Evolutionary conservation across 139 green algal genomes (phyloP).

Genomic region (Ettlia oleoabundans): DNA sequence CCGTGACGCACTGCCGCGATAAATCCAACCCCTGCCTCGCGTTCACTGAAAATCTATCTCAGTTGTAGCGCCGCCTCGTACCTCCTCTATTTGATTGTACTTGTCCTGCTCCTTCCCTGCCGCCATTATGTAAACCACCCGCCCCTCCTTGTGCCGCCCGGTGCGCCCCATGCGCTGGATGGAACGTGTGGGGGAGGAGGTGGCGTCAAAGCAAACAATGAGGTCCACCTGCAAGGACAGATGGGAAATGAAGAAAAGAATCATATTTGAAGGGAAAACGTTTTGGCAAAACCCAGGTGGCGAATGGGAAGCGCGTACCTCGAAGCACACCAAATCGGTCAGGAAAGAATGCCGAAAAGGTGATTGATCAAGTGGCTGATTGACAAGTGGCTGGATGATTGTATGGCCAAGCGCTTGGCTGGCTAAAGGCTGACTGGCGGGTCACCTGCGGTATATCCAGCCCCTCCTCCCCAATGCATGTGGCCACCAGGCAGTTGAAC

Average conservation of each 20-base stretch:
- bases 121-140: slow-evolving; percentile 85
- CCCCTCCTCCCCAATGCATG: slow-evolving; percentile 96
- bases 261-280: no score
- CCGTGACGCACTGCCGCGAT: no score
- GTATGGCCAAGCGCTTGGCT: no score
- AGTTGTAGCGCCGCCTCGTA: background rate
- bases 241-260: background rate
- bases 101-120: slow-evolving; percentile 71
- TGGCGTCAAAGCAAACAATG: slow-evolving; percentile 92
- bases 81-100: slow-evolving; percentile 60
- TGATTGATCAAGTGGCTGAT: no score
- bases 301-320: no score
- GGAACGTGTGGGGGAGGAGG: slow-evolving; percentile 75
- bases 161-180: slow-evolving; percentile 94
- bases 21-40: no score
- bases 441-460: slow-evolving; percentile 95
- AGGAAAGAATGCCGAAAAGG: no score
- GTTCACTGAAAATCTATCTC: background rate
- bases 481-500: slow-evolving; percentile 91
- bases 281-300: no score
- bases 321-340: no score
- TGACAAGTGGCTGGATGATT: no score
- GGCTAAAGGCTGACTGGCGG: no score
- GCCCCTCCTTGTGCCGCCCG: slow-evolving; percentile 81
- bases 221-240: slow-evolving; percentile 83